Conservation (phyloP, 331 rosid species). For the Prunus yedoensis region DNA sequence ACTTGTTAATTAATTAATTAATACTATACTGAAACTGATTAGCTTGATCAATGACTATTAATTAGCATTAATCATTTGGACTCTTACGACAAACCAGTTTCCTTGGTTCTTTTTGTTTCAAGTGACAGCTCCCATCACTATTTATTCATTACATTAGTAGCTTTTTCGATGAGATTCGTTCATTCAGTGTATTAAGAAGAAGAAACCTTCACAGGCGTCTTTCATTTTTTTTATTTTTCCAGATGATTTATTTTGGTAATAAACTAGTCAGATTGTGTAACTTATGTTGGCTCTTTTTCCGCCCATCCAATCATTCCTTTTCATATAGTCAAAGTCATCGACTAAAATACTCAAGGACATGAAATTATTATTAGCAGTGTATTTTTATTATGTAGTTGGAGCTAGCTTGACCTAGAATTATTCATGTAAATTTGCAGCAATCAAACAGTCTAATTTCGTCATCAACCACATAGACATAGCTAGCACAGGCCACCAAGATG, state of each 20-base stretch:
- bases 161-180: no score
- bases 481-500: no score
- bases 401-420: no score
- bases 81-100: not conserved
- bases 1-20: no score
- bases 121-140: not conserved
- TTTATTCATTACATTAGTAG: no score
- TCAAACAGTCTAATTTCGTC: no score
- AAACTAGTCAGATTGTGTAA: not conserved
- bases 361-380: not conserved
- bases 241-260: not conserved
- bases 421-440: no score
- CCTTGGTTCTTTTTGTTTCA: not conserved
- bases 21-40: not conserved
- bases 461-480: no score
- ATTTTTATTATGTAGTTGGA: no score
- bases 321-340: not conserved
- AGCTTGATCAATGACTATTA: not conserved
- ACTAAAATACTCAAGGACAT: not conserved
- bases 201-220: no score
- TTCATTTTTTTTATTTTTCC: no score
- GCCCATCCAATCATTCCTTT: not conserved
- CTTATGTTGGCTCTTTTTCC: not conserved
- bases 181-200: no score
- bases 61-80: not conserved